Conservation (phyloP, 768 basidiomycete species). For the Mycena chlorophos region DNA sequence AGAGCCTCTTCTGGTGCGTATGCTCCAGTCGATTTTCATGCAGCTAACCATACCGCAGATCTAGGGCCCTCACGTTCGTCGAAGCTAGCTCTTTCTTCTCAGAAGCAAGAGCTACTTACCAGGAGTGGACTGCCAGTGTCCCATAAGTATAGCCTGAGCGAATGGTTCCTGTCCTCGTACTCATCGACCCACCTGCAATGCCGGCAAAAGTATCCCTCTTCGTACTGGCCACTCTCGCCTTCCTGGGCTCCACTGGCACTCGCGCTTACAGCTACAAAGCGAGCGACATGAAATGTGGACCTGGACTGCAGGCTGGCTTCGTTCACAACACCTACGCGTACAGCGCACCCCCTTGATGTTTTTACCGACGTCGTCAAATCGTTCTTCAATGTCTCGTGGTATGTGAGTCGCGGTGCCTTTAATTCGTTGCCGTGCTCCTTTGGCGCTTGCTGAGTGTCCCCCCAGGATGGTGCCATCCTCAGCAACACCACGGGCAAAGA, state of each 20-base stretch:
- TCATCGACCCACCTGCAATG: no score
- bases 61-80: no score
- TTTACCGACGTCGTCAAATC: conserved; percentile 11
- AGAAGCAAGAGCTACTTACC: no score
- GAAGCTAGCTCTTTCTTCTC: no score
- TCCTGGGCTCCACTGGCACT: neutral
- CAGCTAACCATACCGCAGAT: no score
- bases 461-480: neutral
- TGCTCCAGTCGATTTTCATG: no score
- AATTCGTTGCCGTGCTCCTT: neutral
- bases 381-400: conserved; percentile 16
- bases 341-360: conserved; percentile 4
- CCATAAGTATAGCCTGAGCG: no score
- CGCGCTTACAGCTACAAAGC: neutral
- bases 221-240: no score
- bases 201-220: no score
- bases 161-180: no score
- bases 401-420: conserved; percentile 9
- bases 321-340: conserved; percentile 17
- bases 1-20: no score
- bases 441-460: neutral
- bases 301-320: neutral
- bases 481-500: conserved; percentile 10
- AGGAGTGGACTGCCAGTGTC: no score
- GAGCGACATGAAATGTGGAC: conserved; percentile 5